These are phyloP conservation scores for Melampsora americana DNA, from an alignment of 1,284 basidiomycete species.

Conservation along the genomic window DNA sequence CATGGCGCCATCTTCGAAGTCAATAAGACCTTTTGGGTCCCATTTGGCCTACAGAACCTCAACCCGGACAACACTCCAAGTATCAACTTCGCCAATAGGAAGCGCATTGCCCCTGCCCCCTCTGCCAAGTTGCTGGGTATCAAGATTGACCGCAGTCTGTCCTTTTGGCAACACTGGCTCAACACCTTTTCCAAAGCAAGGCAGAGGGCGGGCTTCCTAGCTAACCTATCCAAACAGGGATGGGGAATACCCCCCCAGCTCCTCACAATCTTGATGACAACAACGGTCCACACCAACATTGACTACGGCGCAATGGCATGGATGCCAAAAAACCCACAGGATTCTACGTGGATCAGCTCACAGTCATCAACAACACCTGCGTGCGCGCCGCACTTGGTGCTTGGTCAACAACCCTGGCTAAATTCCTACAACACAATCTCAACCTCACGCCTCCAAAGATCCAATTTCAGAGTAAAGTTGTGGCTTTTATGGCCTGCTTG, in stretches of 20 bases:
- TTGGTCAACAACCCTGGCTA: too few relatives aligned
- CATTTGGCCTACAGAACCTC: not conserved
- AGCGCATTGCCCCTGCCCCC: not conserved
- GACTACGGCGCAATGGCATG: too few relatives aligned
- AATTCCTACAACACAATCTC: too few relatives aligned
- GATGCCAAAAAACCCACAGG: too few relatives aligned
- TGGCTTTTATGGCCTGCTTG: too few relatives aligned
- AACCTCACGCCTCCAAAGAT: too few relatives aligned
- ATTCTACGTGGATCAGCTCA: too few relatives aligned
- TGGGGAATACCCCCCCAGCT: not conserved
- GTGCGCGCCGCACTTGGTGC: too few relatives aligned
- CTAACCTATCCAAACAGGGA: not conserved
- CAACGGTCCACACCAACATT: not conserved
- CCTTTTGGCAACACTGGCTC: not conserved
- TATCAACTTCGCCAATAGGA: not conserved
- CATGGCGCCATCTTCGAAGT: not conserved
- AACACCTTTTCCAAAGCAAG: not conserved
- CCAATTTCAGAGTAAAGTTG: too few relatives aligned
- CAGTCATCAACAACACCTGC: too few relatives aligned
- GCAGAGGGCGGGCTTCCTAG: not conserved
- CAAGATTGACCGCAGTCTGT: not conserved
- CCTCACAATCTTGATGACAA: not conserved
- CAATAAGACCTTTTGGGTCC: not conserved
- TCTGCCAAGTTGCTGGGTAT: not conserved
- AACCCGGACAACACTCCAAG: not conserved